Evolutionary conservation across 345 rosid genomes (phyloP).

Genomic region (Abelmoschus esculentus): DNA sequence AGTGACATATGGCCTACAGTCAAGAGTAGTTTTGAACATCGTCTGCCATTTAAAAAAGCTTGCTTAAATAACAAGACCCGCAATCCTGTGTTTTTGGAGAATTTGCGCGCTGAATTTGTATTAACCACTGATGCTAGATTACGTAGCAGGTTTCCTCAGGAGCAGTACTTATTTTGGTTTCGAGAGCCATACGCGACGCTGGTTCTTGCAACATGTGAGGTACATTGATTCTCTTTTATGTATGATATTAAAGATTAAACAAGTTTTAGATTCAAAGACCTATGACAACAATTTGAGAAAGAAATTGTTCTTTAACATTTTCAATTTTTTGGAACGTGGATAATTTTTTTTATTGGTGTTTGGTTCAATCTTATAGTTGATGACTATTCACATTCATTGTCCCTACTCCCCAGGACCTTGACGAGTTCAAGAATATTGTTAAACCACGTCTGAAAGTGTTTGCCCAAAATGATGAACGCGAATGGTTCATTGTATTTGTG

Average conservation of each 20-base stretch:
- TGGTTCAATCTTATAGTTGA: neutral
- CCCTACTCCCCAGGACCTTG: neutral
- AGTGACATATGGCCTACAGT: constrained; percentile 85
- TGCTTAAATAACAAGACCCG: constrained; percentile 81
- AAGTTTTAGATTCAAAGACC: neutral
- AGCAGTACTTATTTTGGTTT: constrained; percentile 79
- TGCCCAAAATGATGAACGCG: neutral
- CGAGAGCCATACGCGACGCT: constrained; percentile 87
- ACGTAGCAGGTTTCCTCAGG: constrained; percentile 87
- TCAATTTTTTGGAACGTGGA: neutral
- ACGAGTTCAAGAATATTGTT: neutral
- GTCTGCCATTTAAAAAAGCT: constrained; percentile 62
- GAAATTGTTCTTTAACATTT: neutral
- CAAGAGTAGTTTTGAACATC: constrained; percentile 58
- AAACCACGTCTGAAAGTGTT: constrained; percentile 2
- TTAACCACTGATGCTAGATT: constrained; percentile 84
- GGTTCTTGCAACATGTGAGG: constrained; percentile 95
- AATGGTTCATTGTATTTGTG: neutral
- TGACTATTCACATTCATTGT: neutral
- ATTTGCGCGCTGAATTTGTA: constrained; percentile 71
- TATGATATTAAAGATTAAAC: neutral
- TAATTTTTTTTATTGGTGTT: neutral
- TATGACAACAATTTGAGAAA: neutral
- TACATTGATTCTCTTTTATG: constrained; percentile 12
- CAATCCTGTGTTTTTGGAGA: constrained; percentile 68